phyloP scores from a whole-genome alignment of 129 eudicot genomes.

The Tanacetum coccineum region DNA sequence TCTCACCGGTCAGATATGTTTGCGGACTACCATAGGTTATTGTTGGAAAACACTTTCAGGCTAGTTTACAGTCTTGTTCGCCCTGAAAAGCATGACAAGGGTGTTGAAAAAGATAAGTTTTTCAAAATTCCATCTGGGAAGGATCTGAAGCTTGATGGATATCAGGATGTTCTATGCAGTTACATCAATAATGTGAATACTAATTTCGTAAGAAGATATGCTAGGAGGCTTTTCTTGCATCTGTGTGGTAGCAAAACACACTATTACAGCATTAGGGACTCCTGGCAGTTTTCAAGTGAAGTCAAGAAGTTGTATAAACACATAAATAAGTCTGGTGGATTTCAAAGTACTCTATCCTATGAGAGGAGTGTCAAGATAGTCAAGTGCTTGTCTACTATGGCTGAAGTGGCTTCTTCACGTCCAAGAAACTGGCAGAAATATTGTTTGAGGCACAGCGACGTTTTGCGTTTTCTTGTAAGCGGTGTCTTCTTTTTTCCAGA shows the following conservation, averaged over 20 bases:
- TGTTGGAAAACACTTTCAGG: constrained; percentile 90
- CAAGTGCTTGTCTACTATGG: constrained; percentile 79
- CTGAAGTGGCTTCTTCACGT: constrained; percentile 95
- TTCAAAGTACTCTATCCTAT: constrained; percentile 72
- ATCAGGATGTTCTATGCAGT: constrained; percentile 97
- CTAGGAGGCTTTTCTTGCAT: constrained; percentile 93
- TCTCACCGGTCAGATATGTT: constrained; percentile 95
- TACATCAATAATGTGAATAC: constrained; percentile 88
- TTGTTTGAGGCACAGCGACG: constrained; percentile 85
- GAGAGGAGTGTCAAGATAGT: constrained; percentile 98
- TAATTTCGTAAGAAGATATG: constrained; percentile 80
- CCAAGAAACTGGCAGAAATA: constrained; percentile 99
- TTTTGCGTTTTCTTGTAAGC: constrained; percentile 69
- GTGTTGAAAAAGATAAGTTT: constrained; percentile 77
- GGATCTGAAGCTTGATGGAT: constrained; percentile 93
- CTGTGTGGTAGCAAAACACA: constrained; percentile 98
- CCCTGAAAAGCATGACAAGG: constrained; percentile 95
- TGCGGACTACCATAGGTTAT: constrained; percentile 82
- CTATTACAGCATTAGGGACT: constrained; percentile 85
- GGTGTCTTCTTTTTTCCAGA: constrained; percentile 86
- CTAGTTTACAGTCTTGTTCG: constrained; percentile 86
- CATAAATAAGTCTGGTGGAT: constrained; percentile 85
- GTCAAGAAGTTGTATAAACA: constrained; percentile 82
- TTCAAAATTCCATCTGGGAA: constrained; percentile 62
- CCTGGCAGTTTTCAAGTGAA: constrained; percentile 97